Evolutionary conservation across 208 protist species (phyloP), one percentile per base, ranked within the genome.

Genomic region (Herpetomonas samuelpessoai): DNA sequence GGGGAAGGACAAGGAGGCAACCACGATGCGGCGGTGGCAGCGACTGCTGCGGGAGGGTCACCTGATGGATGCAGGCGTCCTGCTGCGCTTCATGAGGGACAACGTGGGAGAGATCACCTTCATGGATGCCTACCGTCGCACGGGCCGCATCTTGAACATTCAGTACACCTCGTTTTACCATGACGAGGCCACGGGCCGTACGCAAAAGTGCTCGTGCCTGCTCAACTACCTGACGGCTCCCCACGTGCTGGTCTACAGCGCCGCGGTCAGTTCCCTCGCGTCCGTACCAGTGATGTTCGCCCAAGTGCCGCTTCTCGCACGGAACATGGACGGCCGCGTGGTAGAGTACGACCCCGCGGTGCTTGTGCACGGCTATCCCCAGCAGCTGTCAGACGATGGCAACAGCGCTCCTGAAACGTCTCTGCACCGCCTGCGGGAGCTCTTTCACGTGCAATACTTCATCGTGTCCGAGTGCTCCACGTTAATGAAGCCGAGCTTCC

Each of bases 171-270:
- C 69, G 6, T 57, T 63, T n/a, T 39, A 31, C 26, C 6, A 22
- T 12, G 35, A 55, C 45, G 35, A 25, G 31, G 64, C 24, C n/a
- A 55, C 48, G 44, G 45, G 70, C 28, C n/a, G 24, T 4, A 7
- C 16, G 39, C 21, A 29, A 9, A 47, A 60, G 63, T 63, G 65
- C 31, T 35, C 51, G 14, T 73, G 71, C 47, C 53, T 92, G 35
- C 56, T 91, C 24, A 95, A 95, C 66, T 88, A 91, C 62, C 60
- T 92, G 3, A 93, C 88, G 4, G 62, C 86, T 0, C 86, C 86
- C 0, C 67, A 92, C 51, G 83, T 93, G 0, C 48, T 92, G 19
- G 56, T 95, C 2, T 81, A 76, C 54, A 88, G 62, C 51, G 80
- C 88, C 6, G 81, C 75, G 66, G 53, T n/a, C n/a, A n/a, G n/a